These are phyloP conservation scores for Colletotrichum tabaci DNA, from an alignment of 2,329 filamentous ascomycete species.

Conservation along the genomic window DNA sequence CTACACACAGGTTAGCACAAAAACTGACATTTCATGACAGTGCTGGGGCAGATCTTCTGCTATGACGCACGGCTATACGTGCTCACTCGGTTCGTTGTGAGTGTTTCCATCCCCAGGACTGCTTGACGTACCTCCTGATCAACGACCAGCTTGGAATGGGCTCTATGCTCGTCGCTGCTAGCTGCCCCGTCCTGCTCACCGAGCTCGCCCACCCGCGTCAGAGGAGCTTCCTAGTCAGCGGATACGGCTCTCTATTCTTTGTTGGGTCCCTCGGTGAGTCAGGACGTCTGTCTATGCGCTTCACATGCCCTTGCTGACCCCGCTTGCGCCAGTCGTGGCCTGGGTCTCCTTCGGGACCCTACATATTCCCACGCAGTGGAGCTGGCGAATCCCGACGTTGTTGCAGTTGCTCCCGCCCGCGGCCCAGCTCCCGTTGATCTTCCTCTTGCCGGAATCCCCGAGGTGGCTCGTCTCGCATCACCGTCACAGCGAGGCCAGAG, in stretches of 20 bases:
- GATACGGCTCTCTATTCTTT: slow-evolving; percentile 13
- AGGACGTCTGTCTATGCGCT: background rate
- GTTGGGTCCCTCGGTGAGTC: slow-evolving; percentile 10
- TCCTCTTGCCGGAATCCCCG: slow-evolving; percentile 56
- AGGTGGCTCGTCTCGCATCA: slow-evolving; percentile 63
- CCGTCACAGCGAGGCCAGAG: slow-evolving; percentile 58
- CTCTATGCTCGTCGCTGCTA: slow-evolving; percentile 1
- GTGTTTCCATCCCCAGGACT: background rate
- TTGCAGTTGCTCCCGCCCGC: slow-evolving; percentile 61
- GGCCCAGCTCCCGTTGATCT: slow-evolving; percentile 54
- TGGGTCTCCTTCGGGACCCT: slow-evolving; percentile 18
- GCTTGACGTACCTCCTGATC: background rate
- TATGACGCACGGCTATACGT: slow-evolving; percentile 5
- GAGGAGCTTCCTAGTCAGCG: slow-evolving; percentile 3
- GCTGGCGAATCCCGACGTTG: slow-evolving; percentile 61
- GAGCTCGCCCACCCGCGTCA: slow-evolving; percentile 23
- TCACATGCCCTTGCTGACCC: too few species aligned
- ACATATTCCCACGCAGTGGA: slow-evolving; percentile 45
- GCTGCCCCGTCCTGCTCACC: slow-evolving; percentile 9
- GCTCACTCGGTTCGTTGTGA: slow-evolving; percentile 18
- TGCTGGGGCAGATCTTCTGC: slow-evolving; percentile 17
- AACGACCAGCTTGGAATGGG: slow-evolving; percentile 3
- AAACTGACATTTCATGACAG: background rate
- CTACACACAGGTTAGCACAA: background rate
- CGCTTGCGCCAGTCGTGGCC: background rate